Evolutionary conservation across 108 stramenopile genomes (phyloP).

Genomic region (Cyclotella atomus): DNA sequence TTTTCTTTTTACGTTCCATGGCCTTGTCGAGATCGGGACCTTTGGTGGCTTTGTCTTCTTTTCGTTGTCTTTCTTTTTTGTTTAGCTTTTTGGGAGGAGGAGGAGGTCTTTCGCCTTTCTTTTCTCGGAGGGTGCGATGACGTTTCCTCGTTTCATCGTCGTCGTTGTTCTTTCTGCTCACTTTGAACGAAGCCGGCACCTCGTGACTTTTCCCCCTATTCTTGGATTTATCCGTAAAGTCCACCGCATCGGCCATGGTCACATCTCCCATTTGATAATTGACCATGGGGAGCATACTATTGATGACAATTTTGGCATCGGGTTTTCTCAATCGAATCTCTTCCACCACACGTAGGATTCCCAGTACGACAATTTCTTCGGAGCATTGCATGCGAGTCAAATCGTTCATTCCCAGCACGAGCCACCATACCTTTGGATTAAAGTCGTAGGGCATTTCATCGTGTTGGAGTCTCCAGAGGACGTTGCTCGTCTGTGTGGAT

Average conservation of each 20-base stretch:
- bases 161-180: neutral
- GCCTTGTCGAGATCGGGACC: conserved; percentile 43
- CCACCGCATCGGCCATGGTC: conserved; percentile 49
- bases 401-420: conserved; percentile 85
- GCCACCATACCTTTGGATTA: conserved; percentile 87
- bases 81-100: neutral
- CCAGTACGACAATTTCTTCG: conserved; percentile 81
- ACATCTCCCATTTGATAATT: conserved; percentile 36
- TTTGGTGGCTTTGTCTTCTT: conserved; percentile 37
- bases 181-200: conserved; percentile 7
- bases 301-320: conserved; percentile 81
- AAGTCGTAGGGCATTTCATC: conserved; percentile 69
- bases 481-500: conserved; percentile 50
- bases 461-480: conserved; percentile 55
- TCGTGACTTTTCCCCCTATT: conserved; percentile 25
- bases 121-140: neutral
- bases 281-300: conserved; percentile 77
- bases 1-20: conserved; percentile 38
- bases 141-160: neutral
- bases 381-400: conserved; percentile 76
- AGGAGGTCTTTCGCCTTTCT: neutral
- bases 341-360: conserved; percentile 82
- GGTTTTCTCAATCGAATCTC: conserved; percentile 66
- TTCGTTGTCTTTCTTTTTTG: conserved; percentile 28
- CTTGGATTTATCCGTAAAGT: conserved; percentile 29